phyloP scores from a whole-genome alignment of 1,139 yeast genomes.

The Magnusiomyces suaveolens region DNA sequence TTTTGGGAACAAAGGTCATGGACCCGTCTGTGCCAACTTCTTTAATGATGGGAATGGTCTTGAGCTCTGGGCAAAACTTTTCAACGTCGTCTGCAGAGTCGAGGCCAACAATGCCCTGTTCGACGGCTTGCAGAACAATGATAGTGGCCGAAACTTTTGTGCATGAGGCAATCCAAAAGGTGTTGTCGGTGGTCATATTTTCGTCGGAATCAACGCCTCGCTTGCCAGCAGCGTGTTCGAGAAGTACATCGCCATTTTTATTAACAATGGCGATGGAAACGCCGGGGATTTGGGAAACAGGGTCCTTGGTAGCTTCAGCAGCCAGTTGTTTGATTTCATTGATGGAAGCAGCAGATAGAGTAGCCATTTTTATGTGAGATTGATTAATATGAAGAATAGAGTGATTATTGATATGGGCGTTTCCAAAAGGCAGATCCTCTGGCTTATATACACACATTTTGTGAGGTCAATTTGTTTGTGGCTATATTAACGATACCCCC shows the following conservation, averaged over 20 bases:
- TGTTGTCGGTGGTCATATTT: conserved; percentile 28
- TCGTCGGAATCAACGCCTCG: conserved; percentile 21
- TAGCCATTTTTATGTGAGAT: conserved; percentile 15
- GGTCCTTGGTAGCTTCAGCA: conserved; percentile 10
- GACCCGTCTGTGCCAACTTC: conserved; percentile 35
- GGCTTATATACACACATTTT: too few species aligned
- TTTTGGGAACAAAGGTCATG: conserved; percentile 33
- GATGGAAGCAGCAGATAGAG: conserved; percentile 8
- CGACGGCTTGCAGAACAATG: conserved; percentile 41
- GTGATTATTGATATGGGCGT: neutral
- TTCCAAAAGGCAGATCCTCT: too few species aligned
- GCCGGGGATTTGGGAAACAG: conserved; percentile 11
- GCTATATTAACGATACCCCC: too few species aligned
- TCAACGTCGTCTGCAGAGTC: conserved; percentile 32
- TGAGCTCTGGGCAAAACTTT: conserved; percentile 37
- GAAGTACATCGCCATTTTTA: conserved; percentile 13
- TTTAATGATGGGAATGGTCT: conserved; percentile 36
- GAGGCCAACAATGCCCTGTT: conserved; percentile 37
- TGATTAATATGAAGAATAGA: neutral
- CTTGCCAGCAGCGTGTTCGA: conserved; percentile 19
- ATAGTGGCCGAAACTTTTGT: conserved; percentile 43
- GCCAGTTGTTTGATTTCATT: conserved; percentile 6
- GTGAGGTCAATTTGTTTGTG: too few species aligned
- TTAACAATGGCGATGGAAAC: conserved; percentile 12
- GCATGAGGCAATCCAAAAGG: conserved; percentile 39